Evolutionary conservation across 768 basidiomycete genomes (phyloP).

Genomic region (Termitomyces sp.): DNA sequence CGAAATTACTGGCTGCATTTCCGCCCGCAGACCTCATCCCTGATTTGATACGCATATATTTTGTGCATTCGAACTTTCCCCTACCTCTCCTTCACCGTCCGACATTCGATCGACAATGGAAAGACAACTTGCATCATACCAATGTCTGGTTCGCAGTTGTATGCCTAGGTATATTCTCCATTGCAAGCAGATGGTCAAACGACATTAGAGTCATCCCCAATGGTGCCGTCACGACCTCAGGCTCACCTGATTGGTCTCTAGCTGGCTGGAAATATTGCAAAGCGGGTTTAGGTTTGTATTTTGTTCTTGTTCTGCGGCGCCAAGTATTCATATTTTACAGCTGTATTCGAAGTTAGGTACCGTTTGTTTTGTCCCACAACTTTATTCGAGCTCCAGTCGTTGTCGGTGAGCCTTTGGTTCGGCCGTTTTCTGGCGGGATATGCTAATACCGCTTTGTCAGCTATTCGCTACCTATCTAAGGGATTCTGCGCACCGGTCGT

Average conservation of each 20-base stretch:
- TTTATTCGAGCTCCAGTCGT: conserved; percentile 58
- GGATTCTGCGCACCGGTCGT: conserved; percentile 40
- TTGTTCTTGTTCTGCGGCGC: background rate
- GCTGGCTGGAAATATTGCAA: conserved; percentile 62
- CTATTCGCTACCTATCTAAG: conserved; percentile 50
- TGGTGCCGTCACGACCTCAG: conserved; percentile 16
- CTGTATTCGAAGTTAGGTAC: conserved; percentile 41
- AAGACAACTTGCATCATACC: conserved; percentile 42
- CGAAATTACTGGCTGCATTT: conserved; percentile 36
- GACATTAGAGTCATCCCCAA: conserved; percentile 50
- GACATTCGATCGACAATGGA: conserved; percentile 61
- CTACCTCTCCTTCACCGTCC: conserved; percentile 68
- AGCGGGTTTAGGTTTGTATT: conserved; percentile 40
- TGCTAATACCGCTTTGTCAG: conserved; percentile 21
- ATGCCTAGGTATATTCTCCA: conserved; percentile 61
- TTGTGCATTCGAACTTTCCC: conserved; percentile 50
- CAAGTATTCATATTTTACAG: conserved; percentile 22
- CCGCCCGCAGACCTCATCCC: conserved; percentile 59
- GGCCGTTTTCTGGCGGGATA: background rate
- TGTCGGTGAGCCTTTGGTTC: conserved; percentile 31
- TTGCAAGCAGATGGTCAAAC: conserved; percentile 60
- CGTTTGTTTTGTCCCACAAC: conserved; percentile 51
- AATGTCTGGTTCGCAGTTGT: conserved; percentile 57
- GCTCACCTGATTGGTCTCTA: conserved; percentile 38
- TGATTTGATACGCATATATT: conserved; percentile 62